phyloP scores from a whole-genome alignment of 2,329 filamentous ascomycete species.

The Fusarium verticillioides region DNA sequence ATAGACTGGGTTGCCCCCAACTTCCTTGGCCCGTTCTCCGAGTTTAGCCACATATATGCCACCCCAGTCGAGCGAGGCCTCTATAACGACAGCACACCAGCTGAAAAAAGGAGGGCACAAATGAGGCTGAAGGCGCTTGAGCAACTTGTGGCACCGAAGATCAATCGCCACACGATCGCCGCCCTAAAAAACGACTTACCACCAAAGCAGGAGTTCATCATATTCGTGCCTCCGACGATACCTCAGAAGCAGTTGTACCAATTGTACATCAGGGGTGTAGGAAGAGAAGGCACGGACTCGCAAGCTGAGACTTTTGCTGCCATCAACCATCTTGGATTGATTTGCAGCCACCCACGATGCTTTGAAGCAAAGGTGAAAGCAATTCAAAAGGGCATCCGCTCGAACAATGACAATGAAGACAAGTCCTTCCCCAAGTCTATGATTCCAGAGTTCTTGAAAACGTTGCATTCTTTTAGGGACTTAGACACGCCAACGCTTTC shows the following conservation, averaged over 20 bases:
- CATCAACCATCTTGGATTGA: slow-evolving; percentile 55
- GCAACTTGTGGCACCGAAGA: slow-evolving; percentile 78
- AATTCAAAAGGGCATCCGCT: slow-evolving; percentile 1
- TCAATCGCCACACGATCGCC: slow-evolving; percentile 77
- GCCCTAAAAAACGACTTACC: slow-evolving; percentile 75
- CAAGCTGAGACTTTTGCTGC: slow-evolving; percentile 50
- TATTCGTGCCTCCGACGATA: slow-evolving; percentile 75
- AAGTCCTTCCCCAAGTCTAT: slow-evolving; percentile 41
- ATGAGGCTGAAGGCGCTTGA: slow-evolving; percentile 78
- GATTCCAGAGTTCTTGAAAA: slow-evolving; percentile 48
- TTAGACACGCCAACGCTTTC: slow-evolving; percentile 65
- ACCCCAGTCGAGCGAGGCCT: slow-evolving; percentile 79
- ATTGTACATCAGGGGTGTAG: slow-evolving; percentile 52
- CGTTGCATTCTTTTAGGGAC: slow-evolving; percentile 52
- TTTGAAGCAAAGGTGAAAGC: slow-evolving; percentile 52
- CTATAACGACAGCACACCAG: slow-evolving; percentile 68
- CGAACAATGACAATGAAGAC: not conserved
- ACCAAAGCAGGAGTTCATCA: slow-evolving; percentile 82
- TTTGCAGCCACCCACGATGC: slow-evolving; percentile 64
- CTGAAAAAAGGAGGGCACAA: slow-evolving; percentile 68
- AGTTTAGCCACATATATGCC: slow-evolving; percentile 78
- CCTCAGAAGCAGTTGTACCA: slow-evolving; percentile 74
- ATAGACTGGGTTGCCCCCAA: slow-evolving; percentile 86
- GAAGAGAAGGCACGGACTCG: not conserved
- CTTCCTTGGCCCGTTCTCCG: slow-evolving; percentile 74